Evolutionary conservation across 1,284 basidiomycete genomes (phyloP), one percentile per base, ranked within the genome.

Genomic region (Leccinum subrobustum): DNA sequence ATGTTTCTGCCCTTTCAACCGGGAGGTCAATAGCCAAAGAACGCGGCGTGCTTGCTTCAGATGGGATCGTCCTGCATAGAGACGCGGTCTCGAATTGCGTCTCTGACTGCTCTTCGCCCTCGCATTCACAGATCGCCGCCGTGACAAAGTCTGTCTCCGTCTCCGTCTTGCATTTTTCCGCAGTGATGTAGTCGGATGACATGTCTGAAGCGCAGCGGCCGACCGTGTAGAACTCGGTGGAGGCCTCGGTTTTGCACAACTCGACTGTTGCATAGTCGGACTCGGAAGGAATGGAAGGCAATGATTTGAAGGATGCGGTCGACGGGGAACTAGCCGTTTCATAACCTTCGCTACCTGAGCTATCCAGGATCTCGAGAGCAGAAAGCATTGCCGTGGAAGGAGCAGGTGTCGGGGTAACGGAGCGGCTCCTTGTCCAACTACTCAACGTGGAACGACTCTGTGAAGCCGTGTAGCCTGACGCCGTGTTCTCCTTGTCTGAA

Each of bases 401-500:
- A 29, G 27, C 27, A 29, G 27, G 27, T 29, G 27, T 29, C 27
- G 27, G 27, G 8, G 27, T 29, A 29, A 7, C 27, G 27, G 27
- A 29, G 27, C 27, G 27, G 27, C 27, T 29, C 27, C 27, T 29
- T 29, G 27, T 29, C 27, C 6, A 29, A 29, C 7, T 29, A 29
- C 27, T 29, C 27, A 29, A 29, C 27, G 1, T 29, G 27, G 74
- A 74, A 6, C 71, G 73, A 63, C 69, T 74, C 27, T 71, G 70
- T 7, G 72, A 74, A 20, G 62, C 63, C 0, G 72, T 65, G 39
- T 74, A 75, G 0, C 72, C 67, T 1, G 72, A 65, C 1, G 55
- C 44, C 1, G 54, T 58, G 25, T 88, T 87, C 70, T 88, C 87
- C 68, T 83, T 86, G 61, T 88, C 86, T 1, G 81, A 83, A 6